Evolutionary conservation across 192 early-diverging fungal species (phyloP).

Genomic region (Chytriomyces confervae): DNA sequence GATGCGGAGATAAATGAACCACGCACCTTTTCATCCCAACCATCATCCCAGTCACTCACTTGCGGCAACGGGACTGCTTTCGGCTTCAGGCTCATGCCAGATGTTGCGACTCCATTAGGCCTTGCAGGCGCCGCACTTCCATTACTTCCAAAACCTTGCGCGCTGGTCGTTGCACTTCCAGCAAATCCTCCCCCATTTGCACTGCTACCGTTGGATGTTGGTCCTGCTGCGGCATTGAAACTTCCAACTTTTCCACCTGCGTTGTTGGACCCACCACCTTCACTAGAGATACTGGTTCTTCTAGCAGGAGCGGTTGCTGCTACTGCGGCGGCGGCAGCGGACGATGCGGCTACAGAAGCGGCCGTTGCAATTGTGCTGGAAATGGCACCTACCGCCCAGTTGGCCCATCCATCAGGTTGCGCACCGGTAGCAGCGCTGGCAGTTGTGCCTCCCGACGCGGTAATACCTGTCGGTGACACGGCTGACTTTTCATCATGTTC

Average conservation of each 20-base stretch:
- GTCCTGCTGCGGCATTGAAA: neutral
- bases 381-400: slow-evolving; percentile 82
- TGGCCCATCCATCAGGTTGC: slow-evolving; percentile 73
- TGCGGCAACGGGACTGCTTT: neutral
- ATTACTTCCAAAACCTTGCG: neutral
- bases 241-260: neutral
- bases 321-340: neutral
- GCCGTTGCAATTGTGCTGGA: slow-evolving; percentile 36
- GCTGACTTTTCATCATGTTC: slow-evolving; percentile 26
- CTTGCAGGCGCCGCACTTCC: neutral
- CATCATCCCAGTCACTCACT: slow-evolving; percentile 2
- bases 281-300: neutral
- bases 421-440: slow-evolving; percentile 30
- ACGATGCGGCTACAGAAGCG: neutral
- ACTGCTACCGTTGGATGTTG: neutral
- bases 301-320: neutral
- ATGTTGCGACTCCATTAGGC: neutral
- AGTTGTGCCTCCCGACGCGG: slow-evolving; percentile 41
- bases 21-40: slow-evolving; percentile 30
- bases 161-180: neutral
- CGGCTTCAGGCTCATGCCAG: slow-evolving; percentile 32
- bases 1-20: neutral
- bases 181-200: neutral
- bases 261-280: neutral
- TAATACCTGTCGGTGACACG: neutral